Evolutionary conservation across 257 asterid species (phyloP), one percentile per base, ranked within the genome.

Genomic region (Cynanchum wilfordii): DNA sequence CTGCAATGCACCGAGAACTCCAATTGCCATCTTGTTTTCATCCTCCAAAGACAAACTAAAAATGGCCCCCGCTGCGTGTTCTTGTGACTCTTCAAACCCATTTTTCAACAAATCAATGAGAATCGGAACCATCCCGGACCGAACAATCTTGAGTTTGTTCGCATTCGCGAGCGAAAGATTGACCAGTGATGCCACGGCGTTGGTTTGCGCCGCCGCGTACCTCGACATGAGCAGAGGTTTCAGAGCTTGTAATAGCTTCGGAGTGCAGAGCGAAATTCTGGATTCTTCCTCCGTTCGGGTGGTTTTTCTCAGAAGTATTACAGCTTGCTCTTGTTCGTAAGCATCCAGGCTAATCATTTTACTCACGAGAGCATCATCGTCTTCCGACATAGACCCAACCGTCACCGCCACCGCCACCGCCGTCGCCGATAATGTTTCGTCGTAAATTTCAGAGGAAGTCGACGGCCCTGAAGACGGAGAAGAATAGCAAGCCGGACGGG

Each of bases 51-150:
- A 89, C 38, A 94, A 82, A 62, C 99, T 94, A 78, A 94, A 94
- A 62, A 94, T 82, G 24, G 91, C 97, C 25, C 99, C 97, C 7
- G 97, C 90, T 13, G 97, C 99, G 77, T 94, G 97, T 76, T 91
- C 99, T 11, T 86, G 79, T 1, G 97, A 84, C 80, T 91, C 99
- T 13, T 80, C 93, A 27, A 75, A 89, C 1, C 97, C 99, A 57
- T 86, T 86, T 66, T 82, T 94, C 33, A 94, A 62, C 51, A 87
- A 69, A 30, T 91, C 97, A 25, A 91, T 86, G 75, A 95, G 30
- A 69, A 76, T 38, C 0, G 96, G 98, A 27, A 90, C 87, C 7
- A 86, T 49, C 13, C 99, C 99, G 1, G 96, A 84, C 10, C 99
- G 78, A 8, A 95, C 90, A 9, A 95, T 91, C 84, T 82, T 95